Evolutionary conservation across 441 rosid genomes (phyloP).

Genomic region (Adansonia madagascariensis): DNA sequence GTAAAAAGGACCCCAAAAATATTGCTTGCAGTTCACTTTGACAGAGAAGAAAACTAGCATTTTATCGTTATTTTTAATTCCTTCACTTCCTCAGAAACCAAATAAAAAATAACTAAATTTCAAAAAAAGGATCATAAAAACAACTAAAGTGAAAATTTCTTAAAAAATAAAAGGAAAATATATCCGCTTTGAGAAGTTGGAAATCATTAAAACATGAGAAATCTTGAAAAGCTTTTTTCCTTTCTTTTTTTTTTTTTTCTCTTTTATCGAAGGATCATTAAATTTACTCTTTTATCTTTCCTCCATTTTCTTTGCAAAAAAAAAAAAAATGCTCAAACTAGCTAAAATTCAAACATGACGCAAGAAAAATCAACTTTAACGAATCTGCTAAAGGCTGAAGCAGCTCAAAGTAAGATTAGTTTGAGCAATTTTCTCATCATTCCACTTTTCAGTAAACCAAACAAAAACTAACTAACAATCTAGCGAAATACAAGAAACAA

Average conservation of each 20-base stretch:
- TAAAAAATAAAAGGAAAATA: background rate
- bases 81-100: background rate
- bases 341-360: background rate
- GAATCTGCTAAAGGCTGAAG: conserved; percentile 7
- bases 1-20: background rate
- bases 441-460: conserved; percentile 25
- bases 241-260: background rate
- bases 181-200: background rate
- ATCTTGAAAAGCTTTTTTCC: too few species aligned
- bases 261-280: background rate
- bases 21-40: background rate
- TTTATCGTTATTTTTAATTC: background rate
- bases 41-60: background rate
- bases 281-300: background rate
- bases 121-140: background rate
- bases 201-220: background rate
- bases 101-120: conserved; percentile 3
- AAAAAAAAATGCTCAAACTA: conserved; percentile 6
- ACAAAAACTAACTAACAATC: background rate
- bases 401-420: background rate
- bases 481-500: background rate
- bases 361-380: background rate
- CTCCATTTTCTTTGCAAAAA: conserved; percentile 15
- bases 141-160: background rate
- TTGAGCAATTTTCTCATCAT: conserved; percentile 7